Percentiles rank a stretch among this genome's conserved stretches.
phyloP scores from a whole-genome alignment of 805 yeast genomes.

The Ogataea nakhonphanomensis region DNA sequence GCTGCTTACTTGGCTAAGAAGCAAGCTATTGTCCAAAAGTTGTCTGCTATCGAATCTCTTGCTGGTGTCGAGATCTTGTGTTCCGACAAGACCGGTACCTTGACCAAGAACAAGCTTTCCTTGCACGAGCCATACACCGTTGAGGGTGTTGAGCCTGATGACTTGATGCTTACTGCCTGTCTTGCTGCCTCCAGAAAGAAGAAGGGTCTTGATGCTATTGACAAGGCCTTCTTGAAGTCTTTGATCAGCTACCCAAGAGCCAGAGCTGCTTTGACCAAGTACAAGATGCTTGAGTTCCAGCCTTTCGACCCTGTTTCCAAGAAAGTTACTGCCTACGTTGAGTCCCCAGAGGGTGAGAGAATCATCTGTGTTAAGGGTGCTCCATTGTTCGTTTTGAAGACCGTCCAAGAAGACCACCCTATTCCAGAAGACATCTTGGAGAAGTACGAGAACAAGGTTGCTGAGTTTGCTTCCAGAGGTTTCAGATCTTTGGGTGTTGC shows the following conservation, averaged over 20 bases:
- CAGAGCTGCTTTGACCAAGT: constrained; percentile 85
- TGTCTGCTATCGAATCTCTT: constrained; percentile 93
- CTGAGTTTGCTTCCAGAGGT: constrained; percentile 97
- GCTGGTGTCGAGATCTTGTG: constrained; percentile 98
- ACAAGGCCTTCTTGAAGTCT: constrained; percentile 93
- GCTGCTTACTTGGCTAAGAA: constrained; percentile 97
- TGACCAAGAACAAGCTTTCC: constrained; percentile 95
- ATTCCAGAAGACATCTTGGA: constrained; percentile 90
- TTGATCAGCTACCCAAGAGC: constrained; percentile 87
- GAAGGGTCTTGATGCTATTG: constrained; percentile 98
- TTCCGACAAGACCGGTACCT: constrained; percentile 97
- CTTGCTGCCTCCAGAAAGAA: constrained; percentile 96
- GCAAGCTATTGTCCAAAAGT: constrained; percentile 94
- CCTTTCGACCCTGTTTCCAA: constrained; percentile 98
- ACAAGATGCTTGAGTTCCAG: constrained; percentile 92
- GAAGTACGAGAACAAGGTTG: constrained; percentile 95
- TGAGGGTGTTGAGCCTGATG: constrained; percentile 94
- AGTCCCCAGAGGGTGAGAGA: constrained; percentile 94
- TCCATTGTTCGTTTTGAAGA: constrained; percentile 92
- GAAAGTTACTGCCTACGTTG: constrained; percentile 93
- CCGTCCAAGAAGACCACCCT: constrained; percentile 96
- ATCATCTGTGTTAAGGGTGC: constrained; percentile 97
- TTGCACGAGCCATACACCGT: constrained; percentile 97
- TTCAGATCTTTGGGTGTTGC: constrained; percentile 98
- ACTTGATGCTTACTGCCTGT: constrained; percentile 95